Base-by-base conservation (phyloP, 306 rosid genomes). In the Senna tora region DNA sequence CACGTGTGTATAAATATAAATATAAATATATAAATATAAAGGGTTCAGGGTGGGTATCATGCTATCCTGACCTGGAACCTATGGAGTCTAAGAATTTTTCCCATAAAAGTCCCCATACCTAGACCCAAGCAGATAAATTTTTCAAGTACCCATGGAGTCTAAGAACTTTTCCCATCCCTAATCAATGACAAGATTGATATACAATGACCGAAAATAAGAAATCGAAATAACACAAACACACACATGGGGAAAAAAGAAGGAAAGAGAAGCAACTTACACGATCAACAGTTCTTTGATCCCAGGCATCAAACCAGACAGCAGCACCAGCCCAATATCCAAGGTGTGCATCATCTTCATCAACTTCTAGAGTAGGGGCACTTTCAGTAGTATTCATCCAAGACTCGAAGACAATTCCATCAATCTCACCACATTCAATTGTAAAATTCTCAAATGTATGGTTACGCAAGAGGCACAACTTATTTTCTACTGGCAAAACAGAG, bases 281-380 rank as follows among this genome's bases (percentile, higher is more conserved):
- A 71, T 93, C 97, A 80, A 87, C 78, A 16, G 87, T 86, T 86
- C 81, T 89, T 80, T 88, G 92, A 75, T 93, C 96, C 96, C 96
- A 93, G 67, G 86, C 78, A 83, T 88, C 90, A 71, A 84, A 84
- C 98, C 98, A 93, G 76, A 87, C 82, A 57, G 94, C 92, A 55
- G 97, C 97, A 11, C 91, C 92, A 47, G 96, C 93, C 96, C 97
- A 93, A 78, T 93, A 93, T 79, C 96, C 97, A 79, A 69, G 79
- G 65, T 77, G 84, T 63, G 80, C 88, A 79, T 79, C 84, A 55
- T 77, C 86, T 33, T 84, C 87, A 20, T 88, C 89, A 73, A 65
- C 85, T 65, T 77, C 82, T 67, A 69, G 43, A 67, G 70, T 77
- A 62, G 89, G 73, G 72, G 87, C 78, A 80, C 75, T 83, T 69